Base-by-base conservation (phyloP, 106 monocot species). In the Cymbidium sinense region DNA sequence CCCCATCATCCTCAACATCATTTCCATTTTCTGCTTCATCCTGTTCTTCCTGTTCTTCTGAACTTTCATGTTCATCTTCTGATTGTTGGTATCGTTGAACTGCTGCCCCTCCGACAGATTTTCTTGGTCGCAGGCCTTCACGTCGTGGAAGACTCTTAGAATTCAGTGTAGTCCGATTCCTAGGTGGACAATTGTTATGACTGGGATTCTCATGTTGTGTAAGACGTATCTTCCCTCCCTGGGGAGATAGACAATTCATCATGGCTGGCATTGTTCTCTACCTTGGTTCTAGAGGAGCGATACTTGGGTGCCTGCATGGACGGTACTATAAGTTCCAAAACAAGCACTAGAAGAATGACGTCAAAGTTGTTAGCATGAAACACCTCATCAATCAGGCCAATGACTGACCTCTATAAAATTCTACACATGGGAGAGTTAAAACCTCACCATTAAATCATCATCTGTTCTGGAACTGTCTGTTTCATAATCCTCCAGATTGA, bases 391-490 rank as follows among this genome's bases (percentile, higher is more conserved):
- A 76, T 33, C 51, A 77, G 84, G 27, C 73, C 50, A 78, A 74
- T n/a, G 70, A 84, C 76, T 84, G 75, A 83, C 70, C 83, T 88
- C 80, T 74, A 79, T 74, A 87, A 86, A 35, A 93, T 79, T 85
- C 58, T 75, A 86, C 43, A 78, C 43, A 78, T 83, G 78, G 33
- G 64, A 79, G 83, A 91, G 79, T 75, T 83, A 78, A 83, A 92
- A 83, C 81, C 89, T 91, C 83, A 98, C 96, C 94, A 99, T 95
- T 82, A 99, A 80, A 80, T 99, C 95, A 73, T 91, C 85, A 91
- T 99, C 94, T 64, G 92, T 83, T 75, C 90, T 81, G 39, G 99
- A 99, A 78, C 92, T 95, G 81, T 95, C 91, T 15, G 90, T 91
- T 65, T 87, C 92, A 84, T 91, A 93, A 50, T 92, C 92, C 70